Evolutionary conservation across 202 grass and related monocot species (phyloP).

Genomic region (Alloteropsis angusta): DNA sequence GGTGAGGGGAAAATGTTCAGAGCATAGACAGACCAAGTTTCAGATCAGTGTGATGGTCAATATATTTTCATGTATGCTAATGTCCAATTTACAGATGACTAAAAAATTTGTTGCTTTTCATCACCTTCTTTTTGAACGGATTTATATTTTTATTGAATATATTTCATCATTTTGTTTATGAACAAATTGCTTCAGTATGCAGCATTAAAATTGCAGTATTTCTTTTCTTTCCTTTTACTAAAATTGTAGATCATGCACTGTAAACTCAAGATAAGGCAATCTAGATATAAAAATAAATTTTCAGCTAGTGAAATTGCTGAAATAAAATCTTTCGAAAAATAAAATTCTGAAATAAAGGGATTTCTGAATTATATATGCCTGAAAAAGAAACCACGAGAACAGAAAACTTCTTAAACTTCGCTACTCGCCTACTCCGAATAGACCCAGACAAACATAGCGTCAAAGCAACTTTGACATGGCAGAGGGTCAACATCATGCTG

Average conservation of each 20-base stretch:
- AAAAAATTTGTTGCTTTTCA: neutral
- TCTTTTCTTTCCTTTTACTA: neutral
- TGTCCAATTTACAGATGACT: neutral
- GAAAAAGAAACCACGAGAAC: neutral
- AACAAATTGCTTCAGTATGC: neutral
- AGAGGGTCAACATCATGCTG: neutral
- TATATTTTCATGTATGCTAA: neutral
- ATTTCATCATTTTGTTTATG: neutral
- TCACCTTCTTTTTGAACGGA: neutral
- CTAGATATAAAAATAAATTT: neutral
- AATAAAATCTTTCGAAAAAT: neutral
- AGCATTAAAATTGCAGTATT: neutral
- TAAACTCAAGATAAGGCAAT: neutral
- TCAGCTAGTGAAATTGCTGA: neutral
- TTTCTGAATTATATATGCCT: neutral
- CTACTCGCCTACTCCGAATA: neutral
- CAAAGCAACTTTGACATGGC: neutral
- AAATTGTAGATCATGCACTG: neutral
- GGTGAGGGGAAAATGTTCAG: neutral
- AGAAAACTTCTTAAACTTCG: neutral
- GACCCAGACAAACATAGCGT: neutral
- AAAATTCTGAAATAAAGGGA: neutral
- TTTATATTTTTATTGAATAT: neutral
- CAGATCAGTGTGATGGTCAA: neutral
- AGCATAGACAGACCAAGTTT: neutral